Percentiles rank a stretch among this genome's conserved stretches.
phyloP scores from a whole-genome alignment of 352 stramenopile species.

The Pythium pectinolyticum region DNA sequence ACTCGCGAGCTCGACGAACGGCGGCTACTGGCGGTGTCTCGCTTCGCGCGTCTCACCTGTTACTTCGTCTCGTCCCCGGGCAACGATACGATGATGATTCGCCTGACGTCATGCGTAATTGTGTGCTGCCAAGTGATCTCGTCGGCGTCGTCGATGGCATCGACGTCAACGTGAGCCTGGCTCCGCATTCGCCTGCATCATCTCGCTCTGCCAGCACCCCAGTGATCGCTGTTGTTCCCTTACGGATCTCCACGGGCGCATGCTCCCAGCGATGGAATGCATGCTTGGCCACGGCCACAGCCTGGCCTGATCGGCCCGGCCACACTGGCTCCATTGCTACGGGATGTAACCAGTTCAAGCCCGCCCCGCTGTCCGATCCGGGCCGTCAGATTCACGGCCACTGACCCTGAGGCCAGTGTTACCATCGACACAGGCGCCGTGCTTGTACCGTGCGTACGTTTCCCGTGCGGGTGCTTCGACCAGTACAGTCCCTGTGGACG shows the following conservation, averaged over 20 bases:
- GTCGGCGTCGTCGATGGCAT: constrained; percentile 10
- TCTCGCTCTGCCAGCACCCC: background rate
- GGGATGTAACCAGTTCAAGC: background rate
- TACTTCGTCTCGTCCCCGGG: constrained; percentile 3
- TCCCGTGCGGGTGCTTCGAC: background rate
- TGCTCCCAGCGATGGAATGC: background rate
- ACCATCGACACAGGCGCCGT: background rate
- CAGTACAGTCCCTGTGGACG: constrained; percentile 6
- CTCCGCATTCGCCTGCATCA: constrained; percentile 6
- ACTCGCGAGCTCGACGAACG: background rate
- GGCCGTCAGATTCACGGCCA: background rate
- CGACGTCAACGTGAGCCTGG: constrained; percentile 11
- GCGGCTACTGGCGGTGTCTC: constrained; percentile 13
- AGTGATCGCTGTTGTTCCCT: background rate
- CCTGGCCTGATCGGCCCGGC: background rate
- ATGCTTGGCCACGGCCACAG: constrained; percentile 11
- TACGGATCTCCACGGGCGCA: background rate
- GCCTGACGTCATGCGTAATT: constrained; percentile 1
- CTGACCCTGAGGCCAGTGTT: background rate
- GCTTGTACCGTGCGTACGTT: background rate
- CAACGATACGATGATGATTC: background rate
- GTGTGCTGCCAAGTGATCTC: background rate
- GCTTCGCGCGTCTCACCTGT: constrained; percentile 4
- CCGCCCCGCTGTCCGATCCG: background rate
- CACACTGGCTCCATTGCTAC: background rate